Base-by-base conservation (phyloP, 352 stramenopile genomes). In the Phytopythium ostracodes region DNA sequence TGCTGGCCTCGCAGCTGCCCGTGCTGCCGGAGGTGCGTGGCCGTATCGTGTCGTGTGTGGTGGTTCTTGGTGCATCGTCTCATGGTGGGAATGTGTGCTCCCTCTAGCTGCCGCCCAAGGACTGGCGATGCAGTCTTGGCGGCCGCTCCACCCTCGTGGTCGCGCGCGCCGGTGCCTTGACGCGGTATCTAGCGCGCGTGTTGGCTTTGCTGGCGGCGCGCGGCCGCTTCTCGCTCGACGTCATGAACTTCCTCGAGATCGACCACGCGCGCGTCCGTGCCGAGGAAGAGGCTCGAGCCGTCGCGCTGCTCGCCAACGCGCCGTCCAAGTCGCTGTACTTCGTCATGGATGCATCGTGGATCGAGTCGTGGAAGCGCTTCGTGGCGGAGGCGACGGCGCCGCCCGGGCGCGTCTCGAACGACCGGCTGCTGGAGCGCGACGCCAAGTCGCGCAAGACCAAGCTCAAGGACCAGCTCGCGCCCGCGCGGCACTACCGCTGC, bases 161-260 rank as follows among this genome's bases (percentile, higher is more conserved):
- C 62, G 44, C 79, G 66, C 36, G 82, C 64, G 47, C 73, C 63
- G 49, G 57, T 27, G 49, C 44, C 53, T 60, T 91, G 11, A 70
- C 73, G 0, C 49, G 60, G 17, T 91, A 91, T 57, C 60, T 91
- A 25, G 67, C 69, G 18, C 77, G 82, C 2, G 72, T 91, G 36
- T 78, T 79, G 42, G 64, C 64, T 20, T 68, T 86, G 67, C 64
- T 91, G n/a, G 64, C 72, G 33, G 67, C 71, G 20, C 76, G 79
- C 25, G 72, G 76, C 0, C 66, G 88, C 25, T 91, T 85, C 51
- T 89, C 79, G 0, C 47, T 83, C 1, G 77, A 91, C 66, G 71
- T 91, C 27, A 87, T 89, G 79, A 69, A 68, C 22, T 91, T 89
- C 65, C 70, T 91, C 2, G 82, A 86, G 29, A 78, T 91, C 47